Percentiles rank a stretch among this genome's conserved stretches.
Conservation (phyloP, 192 early-diverging fungal genomes). For the Lobosporangium transversale region DNA sequence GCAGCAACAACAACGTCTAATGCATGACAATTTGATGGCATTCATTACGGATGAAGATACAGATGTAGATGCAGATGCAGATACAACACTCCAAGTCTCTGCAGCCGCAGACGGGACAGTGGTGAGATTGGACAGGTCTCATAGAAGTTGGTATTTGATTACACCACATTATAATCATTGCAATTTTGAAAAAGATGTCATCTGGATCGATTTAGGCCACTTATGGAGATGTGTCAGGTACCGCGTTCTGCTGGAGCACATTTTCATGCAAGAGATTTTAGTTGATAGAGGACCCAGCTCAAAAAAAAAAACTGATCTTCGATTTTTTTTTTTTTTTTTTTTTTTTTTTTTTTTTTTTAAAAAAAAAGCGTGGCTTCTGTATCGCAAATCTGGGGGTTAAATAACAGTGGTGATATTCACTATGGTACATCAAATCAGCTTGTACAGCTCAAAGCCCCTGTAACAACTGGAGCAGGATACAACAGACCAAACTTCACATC, state of each 20-base stretch:
- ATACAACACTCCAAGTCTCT: constrained; percentile 34
- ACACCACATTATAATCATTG: constrained; percentile 19
- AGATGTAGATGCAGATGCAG: constrained; percentile 8
- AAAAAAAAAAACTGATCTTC: constrained; percentile 3
- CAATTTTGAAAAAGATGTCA: constrained; percentile 38
- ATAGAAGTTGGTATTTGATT: constrained; percentile 41
- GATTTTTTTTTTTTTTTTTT: neutral
- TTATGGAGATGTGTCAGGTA: constrained; percentile 51
- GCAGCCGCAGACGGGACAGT: constrained; percentile 45
- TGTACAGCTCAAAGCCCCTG: constrained; percentile 17
- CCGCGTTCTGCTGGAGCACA: neutral
- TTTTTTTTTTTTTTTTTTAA: neutral
- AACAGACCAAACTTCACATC: constrained; percentile 26
- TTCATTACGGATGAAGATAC: neutral
- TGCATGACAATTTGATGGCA: constrained; percentile 4
- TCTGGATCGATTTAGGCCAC: constrained; percentile 47
- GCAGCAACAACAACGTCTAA: constrained; percentile 2
- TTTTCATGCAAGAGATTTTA: neutral
- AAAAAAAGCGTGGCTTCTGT: constrained; percentile 31
- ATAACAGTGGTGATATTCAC: constrained; percentile 25
- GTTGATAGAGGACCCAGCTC: neutral
- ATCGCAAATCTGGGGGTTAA: constrained; percentile 46
- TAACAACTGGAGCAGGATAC: constrained; percentile 44
- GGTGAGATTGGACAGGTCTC: constrained; percentile 31
- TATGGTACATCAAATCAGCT: constrained; percentile 39